A percentile compares a stretch with the other conserved stretches of the same genome.
Evolutionary conservation across 164 flowering plant genomes (phyloP).

Genomic region (Houttuynia cordata): DNA sequence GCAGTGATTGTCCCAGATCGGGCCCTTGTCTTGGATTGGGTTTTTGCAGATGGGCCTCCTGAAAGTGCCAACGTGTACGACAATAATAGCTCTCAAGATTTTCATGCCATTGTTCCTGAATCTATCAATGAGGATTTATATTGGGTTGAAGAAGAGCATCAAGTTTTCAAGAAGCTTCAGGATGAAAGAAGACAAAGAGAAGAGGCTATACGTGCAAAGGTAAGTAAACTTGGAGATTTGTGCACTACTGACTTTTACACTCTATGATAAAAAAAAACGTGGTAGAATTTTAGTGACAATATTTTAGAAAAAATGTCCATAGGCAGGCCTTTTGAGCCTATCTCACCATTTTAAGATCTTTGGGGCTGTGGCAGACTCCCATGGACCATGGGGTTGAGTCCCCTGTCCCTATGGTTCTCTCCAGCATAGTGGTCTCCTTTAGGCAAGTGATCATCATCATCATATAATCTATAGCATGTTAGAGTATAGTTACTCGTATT

Average conservation of each 20-base stretch:
- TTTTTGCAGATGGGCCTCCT: conserved; percentile 95
- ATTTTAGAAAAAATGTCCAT: no score
- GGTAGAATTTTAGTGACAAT: no score
- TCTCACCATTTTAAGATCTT: no score
- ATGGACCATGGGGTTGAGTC: no score
- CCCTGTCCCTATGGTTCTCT: no score
- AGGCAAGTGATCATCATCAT: no score
- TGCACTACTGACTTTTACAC: background rate
- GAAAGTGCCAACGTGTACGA: conserved; percentile 57
- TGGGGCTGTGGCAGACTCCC: no score
- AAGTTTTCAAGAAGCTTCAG: conserved; percentile 49
- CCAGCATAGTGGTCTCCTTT: no score
- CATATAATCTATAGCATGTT: no score
- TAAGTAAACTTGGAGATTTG: conserved; percentile 15
- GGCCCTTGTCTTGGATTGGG: conserved; percentile 89
- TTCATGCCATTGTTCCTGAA: conserved; percentile 68
- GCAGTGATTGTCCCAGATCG: conserved; percentile 71
- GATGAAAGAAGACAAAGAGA: conserved; percentile 64
- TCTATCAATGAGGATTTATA: conserved; percentile 43
- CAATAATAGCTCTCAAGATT: conserved; percentile 72
- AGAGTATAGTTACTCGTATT: no score
- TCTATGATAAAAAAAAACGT: background rate
- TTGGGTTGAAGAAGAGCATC: conserved; percentile 81
- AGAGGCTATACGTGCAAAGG: conserved; percentile 79
- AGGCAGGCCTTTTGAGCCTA: no score